Percentiles rank a stretch among this genome's conserved stretches.
These are phyloP conservation scores for Phaeosphaeria sp. DNA, from an alignment of 2,329 filamentous ascomycete genomes.

Conservation along the genomic window DNA sequence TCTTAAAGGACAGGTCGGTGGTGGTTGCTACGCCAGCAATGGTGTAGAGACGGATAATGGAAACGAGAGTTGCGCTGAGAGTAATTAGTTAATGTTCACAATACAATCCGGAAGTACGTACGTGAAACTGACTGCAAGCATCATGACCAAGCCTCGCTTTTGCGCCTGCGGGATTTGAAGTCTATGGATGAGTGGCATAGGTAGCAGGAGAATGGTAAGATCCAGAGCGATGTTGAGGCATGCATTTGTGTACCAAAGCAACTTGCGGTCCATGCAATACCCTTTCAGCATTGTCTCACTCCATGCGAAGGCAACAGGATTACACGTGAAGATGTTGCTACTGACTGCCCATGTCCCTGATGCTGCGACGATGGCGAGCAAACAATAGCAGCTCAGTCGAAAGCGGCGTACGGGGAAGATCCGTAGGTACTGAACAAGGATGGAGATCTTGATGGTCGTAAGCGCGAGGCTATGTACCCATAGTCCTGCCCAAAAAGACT, in stretches of 20 bases:
- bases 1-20: conserved; percentile 41
- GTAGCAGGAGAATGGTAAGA: conserved; percentile 40
- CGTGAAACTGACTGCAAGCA: conserved; percentile 49
- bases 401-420: conserved; percentile 39
- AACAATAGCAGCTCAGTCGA: conserved; percentile 32
- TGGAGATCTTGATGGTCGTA: conserved; percentile 39
- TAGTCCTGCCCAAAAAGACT: conserved; percentile 45
- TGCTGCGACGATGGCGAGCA: conserved; percentile 32
- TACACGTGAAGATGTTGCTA: conserved; percentile 44
- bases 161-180: conserved; percentile 42
- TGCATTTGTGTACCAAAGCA: conserved; percentile 41
- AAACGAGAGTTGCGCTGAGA: conserved; percentile 39
- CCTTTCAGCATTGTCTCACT: conserved; percentile 31
- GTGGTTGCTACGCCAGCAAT: conserved; percentile 37
- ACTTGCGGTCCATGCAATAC: conserved; percentile 36
- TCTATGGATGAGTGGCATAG: conserved; percentile 36
- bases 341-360: conserved; percentile 40
- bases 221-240: conserved; percentile 42
- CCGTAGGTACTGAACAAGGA: conserved; percentile 40
- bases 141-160: conserved; percentile 43
- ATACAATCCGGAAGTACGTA: conserved; percentile 23
- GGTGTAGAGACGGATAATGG: conserved; percentile 41
- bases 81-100: conserved; percentile 6
- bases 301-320: conserved; percentile 42
- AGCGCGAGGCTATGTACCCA: conserved; percentile 44